phyloP scores from a whole-genome alignment of 2,329 filamentous ascomycete species.

The Fusarium drepaniforme region DNA sequence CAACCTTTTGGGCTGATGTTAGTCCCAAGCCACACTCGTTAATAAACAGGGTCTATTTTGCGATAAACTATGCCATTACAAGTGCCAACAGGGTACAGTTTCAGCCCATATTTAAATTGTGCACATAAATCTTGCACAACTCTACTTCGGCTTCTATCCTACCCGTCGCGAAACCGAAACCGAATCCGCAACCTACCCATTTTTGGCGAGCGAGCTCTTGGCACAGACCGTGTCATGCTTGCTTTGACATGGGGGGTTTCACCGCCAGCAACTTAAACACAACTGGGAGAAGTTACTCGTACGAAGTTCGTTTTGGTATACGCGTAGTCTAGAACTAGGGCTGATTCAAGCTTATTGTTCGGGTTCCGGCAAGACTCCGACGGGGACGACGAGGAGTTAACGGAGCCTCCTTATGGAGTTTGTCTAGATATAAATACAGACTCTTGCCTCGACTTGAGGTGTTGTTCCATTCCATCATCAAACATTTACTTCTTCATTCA shows the following conservation, averaged over 20 bases:
- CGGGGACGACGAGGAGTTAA: background rate
- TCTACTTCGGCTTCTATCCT: background rate
- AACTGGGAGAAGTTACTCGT: background rate
- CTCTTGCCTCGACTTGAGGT: background rate
- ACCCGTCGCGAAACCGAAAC: background rate
- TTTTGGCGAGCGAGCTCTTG: background rate
- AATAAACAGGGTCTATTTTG: background rate
- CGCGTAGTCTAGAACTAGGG: background rate
- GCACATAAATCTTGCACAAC: background rate
- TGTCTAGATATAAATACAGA: background rate
- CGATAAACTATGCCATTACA: background rate
- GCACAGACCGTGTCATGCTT: background rate
- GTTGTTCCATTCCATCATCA: background rate
- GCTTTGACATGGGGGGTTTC: background rate
- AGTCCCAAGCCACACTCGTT: background rate
- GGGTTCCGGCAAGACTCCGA: conserved; percentile 1
- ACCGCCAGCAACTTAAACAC: background rate
- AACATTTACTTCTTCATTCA: background rate
- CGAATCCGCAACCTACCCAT: background rate
- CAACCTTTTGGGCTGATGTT: background rate
- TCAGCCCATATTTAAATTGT: background rate
- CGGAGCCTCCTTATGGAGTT: background rate
- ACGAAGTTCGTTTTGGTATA: background rate
- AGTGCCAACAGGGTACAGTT: background rate
- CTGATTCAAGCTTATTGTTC: background rate